phyloP scores from a whole-genome alignment of 2,329 filamentous ascomycete species.

The Lomentospora prolificans region DNA sequence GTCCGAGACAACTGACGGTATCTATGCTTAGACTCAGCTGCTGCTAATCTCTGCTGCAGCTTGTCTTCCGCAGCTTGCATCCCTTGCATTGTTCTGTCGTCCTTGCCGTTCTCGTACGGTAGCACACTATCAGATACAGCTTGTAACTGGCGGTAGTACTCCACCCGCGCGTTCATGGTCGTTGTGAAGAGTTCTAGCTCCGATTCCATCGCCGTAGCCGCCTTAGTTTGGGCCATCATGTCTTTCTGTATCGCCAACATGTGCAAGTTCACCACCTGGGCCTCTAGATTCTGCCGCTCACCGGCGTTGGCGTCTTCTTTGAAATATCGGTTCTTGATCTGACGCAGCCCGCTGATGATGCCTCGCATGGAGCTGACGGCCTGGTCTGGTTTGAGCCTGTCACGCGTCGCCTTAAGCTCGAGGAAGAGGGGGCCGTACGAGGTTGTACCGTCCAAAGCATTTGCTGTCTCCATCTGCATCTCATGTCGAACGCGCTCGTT shows the following conservation, averaged over 20 bases:
- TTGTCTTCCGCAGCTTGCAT: constrained; percentile 25
- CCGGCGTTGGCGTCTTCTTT: constrained; percentile 12
- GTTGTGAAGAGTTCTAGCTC: constrained; percentile 68
- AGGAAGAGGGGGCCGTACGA: constrained; percentile 58
- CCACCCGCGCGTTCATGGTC: constrained; percentile 75
- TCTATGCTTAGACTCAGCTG: constrained; percentile 61
- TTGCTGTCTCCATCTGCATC: constrained; percentile 47
- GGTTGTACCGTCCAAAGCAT: constrained; percentile 55
- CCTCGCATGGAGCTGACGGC: constrained; percentile 58
- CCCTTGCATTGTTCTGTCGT: constrained; percentile 35
- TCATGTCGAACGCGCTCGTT: constrained; percentile 70
- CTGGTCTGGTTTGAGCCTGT: constrained; percentile 35
- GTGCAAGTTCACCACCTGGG: constrained; percentile 52
- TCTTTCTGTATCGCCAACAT: constrained; percentile 50
- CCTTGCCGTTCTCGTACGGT: constrained; percentile 55
- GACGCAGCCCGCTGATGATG: constrained; percentile 59
- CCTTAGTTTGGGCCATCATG: constrained; percentile 41
- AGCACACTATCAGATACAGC: constrained; percentile 80
- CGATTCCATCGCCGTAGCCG: constrained; percentile 40
- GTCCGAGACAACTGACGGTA: constrained; percentile 56
- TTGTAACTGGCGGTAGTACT: constrained; percentile 87
- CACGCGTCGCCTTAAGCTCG: constrained; percentile 38
- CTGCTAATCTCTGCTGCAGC: constrained; percentile 48
- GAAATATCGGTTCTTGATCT: constrained; percentile 26
- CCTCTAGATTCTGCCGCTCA: constrained; percentile 54